Percentiles rank a stretch among this genome's conserved stretches.
Evolutionary conservation across 1,284 basidiomycete species (phyloP).

Genomic region (Earliella scabrosa): DNA sequence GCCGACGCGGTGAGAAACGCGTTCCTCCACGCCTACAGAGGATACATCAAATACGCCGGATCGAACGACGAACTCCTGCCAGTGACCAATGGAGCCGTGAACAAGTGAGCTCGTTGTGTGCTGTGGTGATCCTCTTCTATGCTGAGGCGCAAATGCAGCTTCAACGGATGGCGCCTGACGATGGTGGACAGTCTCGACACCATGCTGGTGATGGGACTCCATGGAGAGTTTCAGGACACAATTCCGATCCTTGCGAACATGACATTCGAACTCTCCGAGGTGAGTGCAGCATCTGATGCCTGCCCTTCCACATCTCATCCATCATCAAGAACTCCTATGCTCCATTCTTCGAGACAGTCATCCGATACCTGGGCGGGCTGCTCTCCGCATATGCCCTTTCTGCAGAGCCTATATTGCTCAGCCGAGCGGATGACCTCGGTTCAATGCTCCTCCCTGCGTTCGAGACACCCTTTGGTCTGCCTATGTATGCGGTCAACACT

Average conservation of each 20-base stretch:
- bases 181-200: constrained; percentile 79
- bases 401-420: constrained; percentile 51
- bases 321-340: constrained; percentile 31
- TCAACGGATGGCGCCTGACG: constrained; percentile 81
- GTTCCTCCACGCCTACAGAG: constrained; percentile 65
- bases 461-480: constrained; percentile 52
- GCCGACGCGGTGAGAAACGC: constrained; percentile 60
- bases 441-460: constrained; percentile 54
- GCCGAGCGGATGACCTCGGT: constrained; percentile 56
- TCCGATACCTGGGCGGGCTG: constrained; percentile 75
- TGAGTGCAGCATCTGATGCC: constrained; percentile 49
- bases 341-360: constrained; percentile 76
- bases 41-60: constrained; percentile 60
- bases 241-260: constrained; percentile 63
- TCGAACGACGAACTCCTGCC: constrained; percentile 66
- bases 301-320: constrained; percentile 21
- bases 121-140: too few species aligned
- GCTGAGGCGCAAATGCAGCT: constrained; percentile 36
- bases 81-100: constrained; percentile 45
- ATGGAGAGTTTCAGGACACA: constrained; percentile 70
- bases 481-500: constrained; percentile 50
- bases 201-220: constrained; percentile 70
- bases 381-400: constrained; percentile 74
- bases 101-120: constrained; percentile 49
- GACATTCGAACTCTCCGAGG: constrained; percentile 53